These are phyloP conservation scores for Leccinum solheimii DNA, from an alignment of 1,284 basidiomycete species.

Conservation along the genomic window DNA sequence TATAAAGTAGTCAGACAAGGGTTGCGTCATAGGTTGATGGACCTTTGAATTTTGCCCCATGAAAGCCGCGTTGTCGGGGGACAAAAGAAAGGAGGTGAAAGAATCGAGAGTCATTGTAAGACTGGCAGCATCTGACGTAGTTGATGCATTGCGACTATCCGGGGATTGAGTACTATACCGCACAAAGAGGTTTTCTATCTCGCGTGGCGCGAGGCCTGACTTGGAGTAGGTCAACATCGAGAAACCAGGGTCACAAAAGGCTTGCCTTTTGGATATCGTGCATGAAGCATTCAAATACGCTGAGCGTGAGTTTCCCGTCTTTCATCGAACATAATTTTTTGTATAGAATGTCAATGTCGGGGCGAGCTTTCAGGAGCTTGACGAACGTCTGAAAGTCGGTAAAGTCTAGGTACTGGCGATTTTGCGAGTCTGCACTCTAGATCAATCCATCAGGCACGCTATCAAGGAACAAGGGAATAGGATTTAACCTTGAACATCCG, in stretches of 20 bases:
- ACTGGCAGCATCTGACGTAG: conserved; percentile 19
- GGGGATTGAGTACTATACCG: conserved; percentile 45
- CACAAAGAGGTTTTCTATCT: conserved; percentile 56
- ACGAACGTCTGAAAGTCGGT: conserved; percentile 85
- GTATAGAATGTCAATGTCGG: conserved; percentile 76
- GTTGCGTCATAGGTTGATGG: conserved; percentile 74
- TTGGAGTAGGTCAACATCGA: conserved; percentile 30
- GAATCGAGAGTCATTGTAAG: conserved; percentile 53
- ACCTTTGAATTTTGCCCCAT: conserved; percentile 44
- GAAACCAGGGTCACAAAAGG: background rate
- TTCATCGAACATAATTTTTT: conserved; percentile 48
- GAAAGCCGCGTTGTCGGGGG: conserved; percentile 63
- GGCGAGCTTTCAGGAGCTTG: conserved; percentile 78
- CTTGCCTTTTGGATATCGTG: conserved; percentile 62
- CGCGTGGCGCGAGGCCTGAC: conserved; percentile 47
- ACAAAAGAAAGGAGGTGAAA: conserved; percentile 78
- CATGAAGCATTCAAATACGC: conserved; percentile 69
- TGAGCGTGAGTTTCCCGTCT: conserved; percentile 50
- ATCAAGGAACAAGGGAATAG: background rate
- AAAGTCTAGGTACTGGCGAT: conserved; percentile 78
- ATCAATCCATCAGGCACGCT: background rate
- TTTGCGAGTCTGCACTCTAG: conserved; percentile 69
- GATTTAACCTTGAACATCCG: conserved; percentile 53
- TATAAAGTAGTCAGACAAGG: conserved; percentile 88
- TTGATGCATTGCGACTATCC: conserved; percentile 1